Conservation (phyloP, 1,284 basidiomycete species). For the Cryptococcus sp. region DNA sequence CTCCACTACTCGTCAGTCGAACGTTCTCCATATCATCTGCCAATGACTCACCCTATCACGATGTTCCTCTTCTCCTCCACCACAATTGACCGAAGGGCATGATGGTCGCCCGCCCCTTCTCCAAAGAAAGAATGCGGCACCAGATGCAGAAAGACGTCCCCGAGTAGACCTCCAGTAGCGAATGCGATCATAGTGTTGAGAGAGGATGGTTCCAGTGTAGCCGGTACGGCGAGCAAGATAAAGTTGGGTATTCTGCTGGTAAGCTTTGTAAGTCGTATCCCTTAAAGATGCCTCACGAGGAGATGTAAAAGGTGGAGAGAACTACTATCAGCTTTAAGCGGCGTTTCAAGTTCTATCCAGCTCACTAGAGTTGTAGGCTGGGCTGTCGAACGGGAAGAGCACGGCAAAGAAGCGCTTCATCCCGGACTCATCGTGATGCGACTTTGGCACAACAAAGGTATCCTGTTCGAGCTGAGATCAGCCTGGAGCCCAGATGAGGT, state of each 20-base stretch:
- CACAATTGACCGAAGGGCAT: slow-evolving; percentile 60
- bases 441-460: slow-evolving; percentile 9
- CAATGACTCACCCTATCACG: slow-evolving; percentile 58
- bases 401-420: slow-evolving; percentile 59
- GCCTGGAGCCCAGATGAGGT: background rate
- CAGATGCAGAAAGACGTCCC: slow-evolving; percentile 82
- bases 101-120: slow-evolving; percentile 55
- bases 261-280: background rate
- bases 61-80: slow-evolving; percentile 86
- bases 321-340: slow-evolving; percentile 46
- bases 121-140: slow-evolving; percentile 86
- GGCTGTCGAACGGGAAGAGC: slow-evolving; percentile 73
- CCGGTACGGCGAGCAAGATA: slow-evolving; percentile 82
- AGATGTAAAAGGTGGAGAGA: slow-evolving; percentile 85
- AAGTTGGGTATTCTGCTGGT: slow-evolving; percentile 65
- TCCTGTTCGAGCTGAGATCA: slow-evolving; percentile 3
- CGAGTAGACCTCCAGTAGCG: slow-evolving; percentile 73
- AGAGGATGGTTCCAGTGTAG: slow-evolving; percentile 71
- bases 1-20: too few species aligned
- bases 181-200: slow-evolving; percentile 73
- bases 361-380: slow-evolving; percentile 72
- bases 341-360: slow-evolving; percentile 21
- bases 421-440: slow-evolving; percentile 8
- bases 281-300: slow-evolving; percentile 56
- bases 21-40: background rate